phyloP scores from a whole-genome alignment of 306 rosid species.

The Inga leiocalycina region DNA sequence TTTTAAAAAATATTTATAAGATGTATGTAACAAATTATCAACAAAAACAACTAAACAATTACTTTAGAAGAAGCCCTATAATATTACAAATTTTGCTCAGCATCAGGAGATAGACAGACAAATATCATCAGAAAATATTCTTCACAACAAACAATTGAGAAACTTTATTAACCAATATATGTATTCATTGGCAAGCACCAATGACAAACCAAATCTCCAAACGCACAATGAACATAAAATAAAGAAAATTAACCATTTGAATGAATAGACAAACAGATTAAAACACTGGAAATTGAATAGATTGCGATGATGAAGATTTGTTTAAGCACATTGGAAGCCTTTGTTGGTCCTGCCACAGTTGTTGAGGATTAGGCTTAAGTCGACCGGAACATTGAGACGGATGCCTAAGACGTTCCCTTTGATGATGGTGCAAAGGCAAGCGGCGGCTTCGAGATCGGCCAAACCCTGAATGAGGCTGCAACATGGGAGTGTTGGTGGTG shows the following conservation, averaged over 20 bases:
- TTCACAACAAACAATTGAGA: neutral
- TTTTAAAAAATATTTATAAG: too few species aligned
- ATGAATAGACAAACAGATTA: neutral
- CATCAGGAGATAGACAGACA: neutral
- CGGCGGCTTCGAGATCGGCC: neutral
- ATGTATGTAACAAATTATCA: neutral
- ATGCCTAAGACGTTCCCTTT: slow-evolving; percentile 51
- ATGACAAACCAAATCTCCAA: neutral
- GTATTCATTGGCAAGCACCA: neutral
- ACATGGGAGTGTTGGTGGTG: slow-evolving; percentile 39
- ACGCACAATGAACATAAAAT: neutral
- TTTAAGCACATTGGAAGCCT: neutral
- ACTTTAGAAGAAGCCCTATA: neutral
- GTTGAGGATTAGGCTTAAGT: neutral
- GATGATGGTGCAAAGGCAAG: neutral
- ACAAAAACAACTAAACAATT: neutral
- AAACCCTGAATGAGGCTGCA: neutral
- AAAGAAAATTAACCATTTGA: neutral
- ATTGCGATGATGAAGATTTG: neutral
- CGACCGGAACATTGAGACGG: neutral
- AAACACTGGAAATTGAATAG: neutral
- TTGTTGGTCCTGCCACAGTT: neutral
- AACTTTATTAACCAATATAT: neutral
- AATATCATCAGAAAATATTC: neutral
- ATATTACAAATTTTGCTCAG: neutral